A percentile compares a stretch with the other conserved stretches of the same genome.
Conservation (phyloP, 2,329 filamentous ascomycete genomes). For the Torrubiella hemipterigena region DNA sequence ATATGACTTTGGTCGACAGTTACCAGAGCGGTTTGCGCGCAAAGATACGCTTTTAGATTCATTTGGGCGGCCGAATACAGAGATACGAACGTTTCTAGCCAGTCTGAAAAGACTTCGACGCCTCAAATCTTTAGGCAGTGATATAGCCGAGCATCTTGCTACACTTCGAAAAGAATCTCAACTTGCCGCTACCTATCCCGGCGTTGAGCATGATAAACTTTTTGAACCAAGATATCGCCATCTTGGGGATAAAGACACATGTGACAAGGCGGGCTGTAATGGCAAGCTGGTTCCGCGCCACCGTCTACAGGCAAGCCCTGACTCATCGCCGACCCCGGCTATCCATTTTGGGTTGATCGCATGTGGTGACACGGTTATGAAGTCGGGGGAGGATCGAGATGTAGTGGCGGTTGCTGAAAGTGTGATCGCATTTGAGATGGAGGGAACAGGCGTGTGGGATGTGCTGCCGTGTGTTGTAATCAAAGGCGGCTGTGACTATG, state of each 20-base stretch:
- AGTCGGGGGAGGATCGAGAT: constrained; percentile 22
- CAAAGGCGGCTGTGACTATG: constrained; percentile 27
- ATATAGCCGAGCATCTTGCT: constrained; percentile 5
- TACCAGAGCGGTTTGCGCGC: constrained; percentile 10
- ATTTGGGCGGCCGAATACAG: constrained; percentile 8
- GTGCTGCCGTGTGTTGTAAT: constrained; percentile 23
- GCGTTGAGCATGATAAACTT: constrained; percentile 14
- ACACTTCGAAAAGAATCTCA: constrained; percentile 1
- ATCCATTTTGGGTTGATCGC: constrained; percentile 25
- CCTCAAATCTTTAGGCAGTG: constrained; percentile 5
- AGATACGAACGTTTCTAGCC: constrained; percentile 11
- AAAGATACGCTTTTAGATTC: constrained; percentile 11
- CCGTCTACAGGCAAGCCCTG: constrained; percentile 11
- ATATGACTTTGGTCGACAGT: constrained; percentile 16
- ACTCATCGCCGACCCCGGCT: constrained; percentile 10
- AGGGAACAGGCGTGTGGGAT: constrained; percentile 18
- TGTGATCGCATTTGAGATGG: constrained; percentile 22
- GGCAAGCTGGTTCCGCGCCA: constrained; percentile 17
- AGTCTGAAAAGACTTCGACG: constrained; percentile 12
- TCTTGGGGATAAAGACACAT: constrained; percentile 1
- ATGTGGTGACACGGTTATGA: constrained; percentile 27
- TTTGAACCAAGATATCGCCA: constrained; percentile 18
- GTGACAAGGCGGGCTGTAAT: constrained; percentile 7
- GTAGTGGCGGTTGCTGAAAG: constrained; percentile 12
- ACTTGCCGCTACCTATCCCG: constrained; percentile 12